A percentile compares a stretch with the other conserved stretches of the same genome.
Evolutionary conservation across 257 asterid species (phyloP).

Genomic region (Nicotiana paniculata): DNA sequence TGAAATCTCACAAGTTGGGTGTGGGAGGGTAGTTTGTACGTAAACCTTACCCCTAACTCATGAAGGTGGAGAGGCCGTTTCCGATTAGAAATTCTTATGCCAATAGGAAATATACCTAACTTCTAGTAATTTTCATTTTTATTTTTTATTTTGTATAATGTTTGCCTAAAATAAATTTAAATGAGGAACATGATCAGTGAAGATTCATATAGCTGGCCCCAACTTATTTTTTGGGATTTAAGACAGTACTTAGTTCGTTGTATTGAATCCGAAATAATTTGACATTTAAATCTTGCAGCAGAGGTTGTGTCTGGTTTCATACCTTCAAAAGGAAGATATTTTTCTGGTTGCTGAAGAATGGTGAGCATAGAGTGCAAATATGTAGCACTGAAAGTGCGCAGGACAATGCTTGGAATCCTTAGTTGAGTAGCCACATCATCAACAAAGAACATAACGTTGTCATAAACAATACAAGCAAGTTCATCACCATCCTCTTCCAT

Average conservation of each 20-base stretch:
- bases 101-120: too few species aligned
- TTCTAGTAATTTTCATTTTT: neutral
- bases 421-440: constrained; percentile 27
- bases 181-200: neutral
- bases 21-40: too few species aligned
- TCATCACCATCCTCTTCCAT: constrained; percentile 13
- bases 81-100: too few species aligned
- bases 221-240: too few species aligned
- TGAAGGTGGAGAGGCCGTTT: too few species aligned
- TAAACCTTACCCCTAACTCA: too few species aligned
- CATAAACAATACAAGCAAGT: constrained; percentile 37
- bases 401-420: constrained; percentile 36
- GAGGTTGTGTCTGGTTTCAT: neutral
- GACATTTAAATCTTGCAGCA: neutral
- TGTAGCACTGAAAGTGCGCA: constrained; percentile 29
- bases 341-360: constrained; percentile 19
- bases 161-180: neutral
- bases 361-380: constrained; percentile 19
- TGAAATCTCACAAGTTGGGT: too few species aligned
- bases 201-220: neutral
- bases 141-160: neutral
- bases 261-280: neutral
- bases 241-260: neutral
- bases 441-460: constrained; percentile 31
- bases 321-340: constrained; percentile 29